A percentile compares a stretch with the other conserved stretches of the same genome.
Conservation (phyloP, 176 grass and related monocot species). For the Zoysia japonica region DNA sequence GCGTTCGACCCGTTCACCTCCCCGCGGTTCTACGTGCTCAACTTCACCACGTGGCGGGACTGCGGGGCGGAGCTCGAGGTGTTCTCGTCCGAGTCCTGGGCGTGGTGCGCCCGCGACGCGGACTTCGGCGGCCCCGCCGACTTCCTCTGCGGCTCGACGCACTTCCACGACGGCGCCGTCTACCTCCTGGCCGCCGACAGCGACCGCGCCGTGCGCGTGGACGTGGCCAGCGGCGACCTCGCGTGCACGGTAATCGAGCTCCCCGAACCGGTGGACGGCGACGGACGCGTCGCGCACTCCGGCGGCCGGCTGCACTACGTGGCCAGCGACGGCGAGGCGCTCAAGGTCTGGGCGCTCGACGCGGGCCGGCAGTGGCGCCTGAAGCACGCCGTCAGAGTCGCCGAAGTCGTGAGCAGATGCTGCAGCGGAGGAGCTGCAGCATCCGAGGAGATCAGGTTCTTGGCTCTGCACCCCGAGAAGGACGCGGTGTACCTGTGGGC, state of each 20-base stretch:
- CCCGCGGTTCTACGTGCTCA: conserved; percentile 31
- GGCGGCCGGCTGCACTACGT: conserved; percentile 54
- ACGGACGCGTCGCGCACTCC: conserved; percentile 41
- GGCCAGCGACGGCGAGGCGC: neutral
- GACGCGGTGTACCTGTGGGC: conserved; percentile 53
- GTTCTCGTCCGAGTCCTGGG: conserved; percentile 11
- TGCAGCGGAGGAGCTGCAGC: neutral
- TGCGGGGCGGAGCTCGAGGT: conserved; percentile 40
- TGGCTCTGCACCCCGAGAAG: conserved; percentile 68
- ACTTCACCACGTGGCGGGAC: conserved; percentile 34
- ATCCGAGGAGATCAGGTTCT: conserved; percentile 33
- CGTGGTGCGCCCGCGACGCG: neutral
- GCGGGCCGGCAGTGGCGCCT: conserved; percentile 24
- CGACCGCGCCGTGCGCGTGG: conserved; percentile 39
- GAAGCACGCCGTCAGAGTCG: conserved; percentile 41
- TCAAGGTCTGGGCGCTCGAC: conserved; percentile 56
- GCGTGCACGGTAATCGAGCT: conserved; percentile 33
- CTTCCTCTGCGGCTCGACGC: neutral
- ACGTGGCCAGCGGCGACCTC: conserved; percentile 8
- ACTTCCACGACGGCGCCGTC: conserved; percentile 36
- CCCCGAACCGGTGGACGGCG: conserved; percentile 37
- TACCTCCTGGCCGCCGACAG: conserved; percentile 52
- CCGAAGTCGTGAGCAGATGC: neutral
- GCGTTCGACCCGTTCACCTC: conserved; percentile 45
- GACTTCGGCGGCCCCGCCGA: neutral